Evolutionary conservation across 495 filamentous ascomycete genomes (phyloP), one percentile per base, ranked within the genome.

Genomic region (Margaritispora aquatica): DNA sequence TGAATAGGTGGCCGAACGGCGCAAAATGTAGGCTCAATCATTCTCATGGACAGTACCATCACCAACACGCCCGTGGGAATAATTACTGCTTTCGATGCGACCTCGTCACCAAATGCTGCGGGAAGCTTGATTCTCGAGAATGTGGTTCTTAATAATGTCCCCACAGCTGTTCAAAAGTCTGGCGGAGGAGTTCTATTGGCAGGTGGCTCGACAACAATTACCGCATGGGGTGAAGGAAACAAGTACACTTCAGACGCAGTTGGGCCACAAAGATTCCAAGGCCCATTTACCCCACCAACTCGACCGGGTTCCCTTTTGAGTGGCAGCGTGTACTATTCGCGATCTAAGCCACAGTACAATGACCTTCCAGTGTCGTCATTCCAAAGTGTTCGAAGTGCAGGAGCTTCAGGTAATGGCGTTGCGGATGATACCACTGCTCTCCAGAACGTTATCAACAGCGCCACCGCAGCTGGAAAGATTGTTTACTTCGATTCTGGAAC

Each of bases 401-500:
- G 83, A 9, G 88, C 88, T 21, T 80, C 68, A 46, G 89, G 90
- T 57, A 87, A 96, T 71, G 87, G 84, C 1, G 68, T 73, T 0
- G 83, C 86, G 1, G 90, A 95, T 66, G 89, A 91, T 65, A 80
- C 79, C 10, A 66, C 58, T 17, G 76, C 75, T 1, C 71, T 85
- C 17, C 13, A 69, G 65, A 2, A 54, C 62, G 26, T 70, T 63
- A 20, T 84, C 84, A 63, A 55, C 19, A 57, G 29, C n/a, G 66
- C 66, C 7, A 59, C 63, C 11, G 71, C 82, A 50, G 71, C 77
- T 27, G 70, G 66, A 17, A 49, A 65, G n/a, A 23, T 68, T 29
- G 57, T 63, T 10, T 65, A 34, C 36, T 60, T 68, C 27, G 63
- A 77, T 36, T 74, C 74, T 55, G 78, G 78, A 26, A 78, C 72